These are phyloP conservation scores for Oldenlandia corymbosa DNA, from an alignment of 257 asterid genomes.

Conservation along the genomic window DNA sequence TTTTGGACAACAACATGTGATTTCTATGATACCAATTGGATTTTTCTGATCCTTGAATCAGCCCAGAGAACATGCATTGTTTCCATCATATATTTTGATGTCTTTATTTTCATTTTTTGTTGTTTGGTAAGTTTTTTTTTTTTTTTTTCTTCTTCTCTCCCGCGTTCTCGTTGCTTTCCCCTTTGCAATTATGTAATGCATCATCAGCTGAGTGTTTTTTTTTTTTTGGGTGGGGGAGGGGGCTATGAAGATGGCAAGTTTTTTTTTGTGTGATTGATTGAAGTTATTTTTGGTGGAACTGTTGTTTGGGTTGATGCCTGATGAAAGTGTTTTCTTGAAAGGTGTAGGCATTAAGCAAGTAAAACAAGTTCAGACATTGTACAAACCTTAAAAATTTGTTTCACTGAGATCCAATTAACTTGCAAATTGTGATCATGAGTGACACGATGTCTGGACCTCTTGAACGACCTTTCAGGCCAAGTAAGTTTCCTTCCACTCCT, in stretches of 20 bases:
- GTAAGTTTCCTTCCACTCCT: slow-evolving; percentile 19
- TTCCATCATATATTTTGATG: not conserved
- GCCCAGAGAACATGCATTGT: not conserved
- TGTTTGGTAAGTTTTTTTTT: not conserved
- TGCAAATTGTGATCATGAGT: slow-evolving; percentile 31
- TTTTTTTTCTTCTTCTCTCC: too few relatives aligned
- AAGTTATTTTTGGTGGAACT: not conserved
- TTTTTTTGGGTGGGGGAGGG: too few relatives aligned
- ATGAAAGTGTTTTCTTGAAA: not conserved
- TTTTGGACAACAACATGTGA: not conserved
- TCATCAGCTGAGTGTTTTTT: too few relatives aligned
- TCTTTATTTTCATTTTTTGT: not conserved
- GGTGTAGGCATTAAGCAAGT: slow-evolving; percentile 18
- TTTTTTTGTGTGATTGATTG: too few relatives aligned
- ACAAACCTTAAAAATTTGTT: not conserved
- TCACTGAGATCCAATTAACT: not conserved
- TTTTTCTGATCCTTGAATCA: not conserved
- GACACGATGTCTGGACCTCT: slow-evolving; percentile 61
- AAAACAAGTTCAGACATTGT: slow-evolving; percentile 16
- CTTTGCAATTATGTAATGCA: too few relatives aligned
- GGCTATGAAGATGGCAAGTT: not conserved
- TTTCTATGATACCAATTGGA: too few relatives aligned
- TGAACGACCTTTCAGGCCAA: slow-evolving; percentile 46
- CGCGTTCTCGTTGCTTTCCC: too few relatives aligned
- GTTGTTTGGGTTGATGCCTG: not conserved